Evolutionary conservation across 1,284 basidiomycete genomes (phyloP), one percentile per base, ranked within the genome.

Genomic region (Mycosarcoma maydis): DNA sequence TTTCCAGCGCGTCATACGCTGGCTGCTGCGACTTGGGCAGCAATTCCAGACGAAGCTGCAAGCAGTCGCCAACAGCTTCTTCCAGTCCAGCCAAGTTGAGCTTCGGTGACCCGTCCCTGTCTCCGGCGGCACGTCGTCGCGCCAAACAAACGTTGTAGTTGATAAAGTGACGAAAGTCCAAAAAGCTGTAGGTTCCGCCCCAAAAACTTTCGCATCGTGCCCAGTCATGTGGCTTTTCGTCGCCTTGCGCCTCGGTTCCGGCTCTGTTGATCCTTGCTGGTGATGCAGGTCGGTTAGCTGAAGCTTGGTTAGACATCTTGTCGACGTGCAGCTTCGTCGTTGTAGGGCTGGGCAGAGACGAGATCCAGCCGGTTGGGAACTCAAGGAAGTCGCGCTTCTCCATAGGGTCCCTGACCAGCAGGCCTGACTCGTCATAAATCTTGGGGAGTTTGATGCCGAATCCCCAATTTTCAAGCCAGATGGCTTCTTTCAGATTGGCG

Each of bases 221-320:
- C 67, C 70, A 75, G 45, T 75, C 73, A 34, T 64, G 43, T 9
- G 73, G 72, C 53, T 75, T 72, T 16, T 53, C 52, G n/a, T 60
- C 57, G n/a, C 23, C 47, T 14, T 17, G 26, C n/a, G 34, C 17
- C 22, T 1, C 23, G 3, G n/a, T 3, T 3, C 3, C 33, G 30
- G 27, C n/a, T 36, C 42, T 27, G 3, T 53, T 29, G 38, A 23
- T 6, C 20, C 39, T 32, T 9, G 34, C 36, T 16, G 39, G 32
- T 19, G 57, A 43, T 16, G 19, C 30, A 11, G 36, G 17, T 20
- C 36, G 39, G 8, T 30, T 29, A 19, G 19, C 34, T 5, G 36
- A 37, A 10, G 3, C 24, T 45, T 43, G 30, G 16, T 32, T 38
- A 3, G 44, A 7, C 6, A 13, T 13, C 8, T 13, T 34, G n/a